Base-by-base conservation (phyloP, 1,284 basidiomycete species). In the Microbotryum silenes-acaulis region DNA sequence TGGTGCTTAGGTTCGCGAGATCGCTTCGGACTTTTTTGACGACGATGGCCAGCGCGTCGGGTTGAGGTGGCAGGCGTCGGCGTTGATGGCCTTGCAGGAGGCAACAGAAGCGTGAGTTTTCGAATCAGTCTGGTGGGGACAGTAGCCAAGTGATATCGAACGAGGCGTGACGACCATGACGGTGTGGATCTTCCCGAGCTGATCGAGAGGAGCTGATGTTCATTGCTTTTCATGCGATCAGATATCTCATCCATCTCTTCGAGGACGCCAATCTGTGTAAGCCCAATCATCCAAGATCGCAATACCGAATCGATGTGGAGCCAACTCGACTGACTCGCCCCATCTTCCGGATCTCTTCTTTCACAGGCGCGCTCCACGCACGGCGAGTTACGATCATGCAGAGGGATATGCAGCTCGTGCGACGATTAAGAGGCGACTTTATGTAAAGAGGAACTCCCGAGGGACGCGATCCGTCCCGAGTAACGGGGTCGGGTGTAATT, bases 331-430 rank as follows among this genome's bases (percentile, higher is more conserved):
- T 48, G 12, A 37, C 29, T n/a, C 56, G 6, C 4, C 23, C 21
- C 25, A 23, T n/a, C 44, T 0, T 16, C 21, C 25, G 21, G 21
- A 27, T 54, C 42, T 42, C 42, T 9, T 33, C 48, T 33, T 0
- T 29, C 33, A 78, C 97, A 51, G 96, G 92, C 74, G 93, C 96
- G 6, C 89, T 99, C 66, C 96, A 99, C 75, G 94, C 96, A 31
- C 97, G 96, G 77, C 87, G 94, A 72, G 96, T 99, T 16, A 99
- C 96, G 8, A 88, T 99, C 72, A 97, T 97, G 93, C 89, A 91
- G 66, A 83, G 88, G 68, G 96, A 99, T 74, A 94, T 99, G 68
- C 91, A 96, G 70, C 85, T 98, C 51, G 94, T 94, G 29, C 82
- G 94, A 60, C 84, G 94, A 68, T 90, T 98, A 79, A 84, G 94